Evolutionary conservation across 495 filamentous ascomycete genomes (phyloP), one percentile per base, ranked within the genome.

Genomic region (Sporormia fimetaria): DNA sequence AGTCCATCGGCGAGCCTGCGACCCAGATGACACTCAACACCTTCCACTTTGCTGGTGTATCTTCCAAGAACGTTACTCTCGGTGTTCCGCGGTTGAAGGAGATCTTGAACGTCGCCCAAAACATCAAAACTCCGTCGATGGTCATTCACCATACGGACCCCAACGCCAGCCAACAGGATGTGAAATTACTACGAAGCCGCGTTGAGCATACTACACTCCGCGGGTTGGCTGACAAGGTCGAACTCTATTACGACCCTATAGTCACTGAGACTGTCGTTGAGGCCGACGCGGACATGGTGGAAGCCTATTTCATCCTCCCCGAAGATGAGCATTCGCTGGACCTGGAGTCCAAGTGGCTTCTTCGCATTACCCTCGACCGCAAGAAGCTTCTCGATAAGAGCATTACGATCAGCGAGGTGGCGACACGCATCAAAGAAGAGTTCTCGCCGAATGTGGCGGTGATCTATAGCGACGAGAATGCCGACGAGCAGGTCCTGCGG

Each of bases 21-120:
- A 99, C 90, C 1, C 90, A 99, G 66, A 99, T 99, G 90, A 99
- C 90, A 0, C 63, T 99, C 33, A 99, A 99, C 64, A 99, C 90
- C 20, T 99, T 99, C 78, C 90, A 99, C 73, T 96, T 99, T 64
- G 86, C 90, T 62, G 90, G 90, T 92, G 86, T 98, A 29, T 92
- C 92, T 1, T 94, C 90, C 16, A 99, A 99, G 78, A 99, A 96
- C 70, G 86, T 96, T 34, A 99, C 90, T 16, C 81, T 96, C 37
- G 90, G 90, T 82, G 90, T 99, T 17, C 90, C 90, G 33, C 87
- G 90, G 74, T 71, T 99, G 14, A 99, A 99, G 74, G 90, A 99
- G 65, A 96, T 99, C 75, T 67, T 99, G 25, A 96, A 99, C 58
- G 82, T 96, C 28, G 88, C 90, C 2, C 83, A 77, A 43, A 92